Evolutionary conservation across 805 yeast genomes (phyloP).

Genomic region (Candida hispaniensis): DNA sequence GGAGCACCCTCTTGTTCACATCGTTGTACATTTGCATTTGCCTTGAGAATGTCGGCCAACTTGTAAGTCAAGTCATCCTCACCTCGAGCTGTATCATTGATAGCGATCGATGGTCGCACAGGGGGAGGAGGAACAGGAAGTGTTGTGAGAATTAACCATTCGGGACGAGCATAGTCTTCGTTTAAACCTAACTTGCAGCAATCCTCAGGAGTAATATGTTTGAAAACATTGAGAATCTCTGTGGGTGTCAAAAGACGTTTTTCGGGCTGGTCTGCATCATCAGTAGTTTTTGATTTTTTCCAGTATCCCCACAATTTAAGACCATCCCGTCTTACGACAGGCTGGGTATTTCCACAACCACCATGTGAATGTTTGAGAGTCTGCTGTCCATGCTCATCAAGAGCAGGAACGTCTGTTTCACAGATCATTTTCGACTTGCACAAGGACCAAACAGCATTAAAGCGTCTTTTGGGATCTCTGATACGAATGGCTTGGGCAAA

Average conservation of each 20-base stretch:
- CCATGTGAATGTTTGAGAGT: conserved; percentile 58
- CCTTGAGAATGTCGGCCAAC: conserved; percentile 91
- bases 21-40: conserved; percentile 93
- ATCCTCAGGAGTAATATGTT: conserved; percentile 80
- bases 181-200: conserved; percentile 75
- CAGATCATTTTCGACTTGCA: conserved; percentile 91
- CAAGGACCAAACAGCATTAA: conserved; percentile 90
- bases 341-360: conserved; percentile 97
- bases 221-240: conserved; percentile 84
- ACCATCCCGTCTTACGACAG: conserved; percentile 92
- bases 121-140: conserved; percentile 99
- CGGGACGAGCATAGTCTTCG: conserved; percentile 96
- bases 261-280: conserved; percentile 84
- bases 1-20: conserved; percentile 98
- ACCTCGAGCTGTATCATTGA: conserved; percentile 95
- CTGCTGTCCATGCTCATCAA: conserved; percentile 36
- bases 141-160: conserved; percentile 96
- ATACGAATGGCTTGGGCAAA: conserved; percentile 84
- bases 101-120: conserved; percentile 96
- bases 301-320: conserved; percentile 96
- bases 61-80: conserved; percentile 98
- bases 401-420: conserved; percentile 65
- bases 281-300: conserved; percentile 77
- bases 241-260: conserved; percentile 78
- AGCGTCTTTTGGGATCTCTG: conserved; percentile 89